Evolutionary conservation across 2,329 filamentous ascomycete species (phyloP).

Genomic region (Pleomassaria siparia): DNA sequence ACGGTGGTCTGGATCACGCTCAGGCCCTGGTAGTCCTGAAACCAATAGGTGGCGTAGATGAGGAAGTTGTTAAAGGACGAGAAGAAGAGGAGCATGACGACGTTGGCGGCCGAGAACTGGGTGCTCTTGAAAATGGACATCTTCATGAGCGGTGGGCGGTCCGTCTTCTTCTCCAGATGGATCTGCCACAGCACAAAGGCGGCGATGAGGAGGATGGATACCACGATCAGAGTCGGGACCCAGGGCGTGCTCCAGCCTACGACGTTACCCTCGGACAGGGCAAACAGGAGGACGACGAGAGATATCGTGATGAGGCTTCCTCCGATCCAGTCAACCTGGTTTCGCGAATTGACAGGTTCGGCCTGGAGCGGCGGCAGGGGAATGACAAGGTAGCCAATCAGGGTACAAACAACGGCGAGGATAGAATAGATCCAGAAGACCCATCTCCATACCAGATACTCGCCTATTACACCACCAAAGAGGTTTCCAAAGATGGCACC

Average conservation of each 20-base stretch:
- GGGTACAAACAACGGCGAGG: slow-evolving; percentile 58
- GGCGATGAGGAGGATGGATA: slow-evolving; percentile 58
- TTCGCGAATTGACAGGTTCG: slow-evolving; percentile 39
- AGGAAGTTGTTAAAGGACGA: slow-evolving; percentile 68
- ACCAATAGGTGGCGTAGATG: slow-evolving; percentile 69
- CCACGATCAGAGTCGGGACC: slow-evolving; percentile 61
- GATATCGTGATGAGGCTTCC: slow-evolving; percentile 64
- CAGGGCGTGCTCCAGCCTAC: slow-evolving; percentile 67
- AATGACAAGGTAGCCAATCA: slow-evolving; percentile 61
- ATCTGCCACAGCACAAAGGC: slow-evolving; percentile 64
- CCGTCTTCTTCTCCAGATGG: slow-evolving; percentile 57
- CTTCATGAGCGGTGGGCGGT: slow-evolving; percentile 63
- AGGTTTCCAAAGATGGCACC: slow-evolving; percentile 67
- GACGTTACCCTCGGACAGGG: slow-evolving; percentile 69
- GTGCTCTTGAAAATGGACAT: slow-evolving; percentile 63
- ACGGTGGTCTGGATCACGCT: slow-evolving; percentile 66
- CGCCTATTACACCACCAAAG: slow-evolving; percentile 62
- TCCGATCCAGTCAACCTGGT: slow-evolving; percentile 67
- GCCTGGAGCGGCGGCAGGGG: slow-evolving; percentile 50
- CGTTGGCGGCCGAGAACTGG: slow-evolving; percentile 64
- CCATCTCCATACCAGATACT: slow-evolving; percentile 51
- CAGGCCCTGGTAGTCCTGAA: slow-evolving; percentile 66
- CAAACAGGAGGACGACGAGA: slow-evolving; percentile 64
- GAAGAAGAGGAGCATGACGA: slow-evolving; percentile 68
- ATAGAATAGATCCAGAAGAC: slow-evolving; percentile 61